Percentiles rank a stretch among this genome's conserved stretches.
Conservation (phyloP, 1,284 basidiomycete species). For the Tylopilus sp. region DNA sequence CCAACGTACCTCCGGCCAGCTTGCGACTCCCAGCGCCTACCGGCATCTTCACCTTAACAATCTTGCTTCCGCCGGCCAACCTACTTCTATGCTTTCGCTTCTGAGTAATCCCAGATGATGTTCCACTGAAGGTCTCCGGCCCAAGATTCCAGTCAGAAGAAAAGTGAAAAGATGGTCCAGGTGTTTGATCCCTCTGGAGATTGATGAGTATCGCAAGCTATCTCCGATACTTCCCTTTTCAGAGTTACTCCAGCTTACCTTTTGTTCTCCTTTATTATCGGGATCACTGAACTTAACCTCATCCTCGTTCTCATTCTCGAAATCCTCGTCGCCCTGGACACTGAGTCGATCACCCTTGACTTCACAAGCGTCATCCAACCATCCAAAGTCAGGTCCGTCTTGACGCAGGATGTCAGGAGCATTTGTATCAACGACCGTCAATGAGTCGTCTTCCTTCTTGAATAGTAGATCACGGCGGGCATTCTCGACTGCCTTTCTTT, state of each 20-base stretch:
- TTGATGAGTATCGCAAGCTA: not conserved
- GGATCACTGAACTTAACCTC: constrained; percentile 9
- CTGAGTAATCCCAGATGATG: constrained; percentile 8
- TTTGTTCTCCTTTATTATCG: constrained; percentile 4
- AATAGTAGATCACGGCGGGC: constrained; percentile 4
- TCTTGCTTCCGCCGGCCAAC: constrained; percentile 15
- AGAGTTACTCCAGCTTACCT: constrained; percentile 7
- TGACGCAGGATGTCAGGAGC: constrained; percentile 21
- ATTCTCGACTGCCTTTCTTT: constrained; percentile 26
- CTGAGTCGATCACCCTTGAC: constrained; percentile 27
- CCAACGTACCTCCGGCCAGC: constrained; percentile 10
- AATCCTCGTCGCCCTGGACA: constrained; percentile 16
- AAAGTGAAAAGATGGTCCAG: constrained; percentile 14
- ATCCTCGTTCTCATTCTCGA: constrained; percentile 19
- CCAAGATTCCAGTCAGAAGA: constrained; percentile 26
- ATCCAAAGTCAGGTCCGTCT: constrained; percentile 18
- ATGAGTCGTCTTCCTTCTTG: constrained; percentile 28
- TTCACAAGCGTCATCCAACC: constrained; percentile 30
- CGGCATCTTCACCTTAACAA: constrained; percentile 27
- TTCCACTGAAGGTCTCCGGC: constrained; percentile 6
- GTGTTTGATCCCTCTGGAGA: constrained; percentile 9
- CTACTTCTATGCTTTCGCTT: constrained; percentile 13
- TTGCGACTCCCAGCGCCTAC: not conserved
- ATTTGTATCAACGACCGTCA: constrained; percentile 30
- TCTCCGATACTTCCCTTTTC: not conserved